Evolutionary conservation across 768 basidiomycete species (phyloP).

Genomic region (Podaxis sp.): DNA sequence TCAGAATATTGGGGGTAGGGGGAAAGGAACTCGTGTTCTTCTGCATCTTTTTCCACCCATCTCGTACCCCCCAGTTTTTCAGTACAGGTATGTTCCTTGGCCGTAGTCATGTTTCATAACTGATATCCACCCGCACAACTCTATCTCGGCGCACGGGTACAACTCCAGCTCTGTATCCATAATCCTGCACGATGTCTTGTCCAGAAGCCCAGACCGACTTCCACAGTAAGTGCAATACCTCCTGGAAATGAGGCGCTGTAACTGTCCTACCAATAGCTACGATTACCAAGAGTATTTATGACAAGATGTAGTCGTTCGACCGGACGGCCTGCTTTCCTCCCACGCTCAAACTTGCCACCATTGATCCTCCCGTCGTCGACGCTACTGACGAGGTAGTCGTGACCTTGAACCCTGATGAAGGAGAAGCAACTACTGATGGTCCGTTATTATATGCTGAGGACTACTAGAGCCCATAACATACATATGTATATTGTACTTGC

Average conservation of each 20-base stretch:
- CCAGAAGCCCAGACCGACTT: background rate
- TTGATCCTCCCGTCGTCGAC: background rate
- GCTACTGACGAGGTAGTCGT: background rate
- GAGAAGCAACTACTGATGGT: background rate
- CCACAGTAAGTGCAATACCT: background rate
- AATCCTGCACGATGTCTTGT: no score
- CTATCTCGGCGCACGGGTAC: no score
- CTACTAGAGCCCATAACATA: background rate
- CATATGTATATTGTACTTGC: no score
- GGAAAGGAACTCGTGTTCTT: no score
- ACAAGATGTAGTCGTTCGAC: background rate
- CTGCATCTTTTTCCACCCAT: no score
- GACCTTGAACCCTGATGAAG: background rate
- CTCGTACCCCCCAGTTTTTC: no score
- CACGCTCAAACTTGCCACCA: background rate
- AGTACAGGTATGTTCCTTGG: no score
- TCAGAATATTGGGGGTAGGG: no score
- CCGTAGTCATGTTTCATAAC: no score
- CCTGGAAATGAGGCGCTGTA: background rate
- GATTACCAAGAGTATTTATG: background rate
- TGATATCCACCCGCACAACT: no score
- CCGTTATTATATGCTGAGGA: background rate
- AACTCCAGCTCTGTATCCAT: no score
- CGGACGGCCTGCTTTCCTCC: background rate
- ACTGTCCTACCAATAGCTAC: background rate